A percentile compares a stretch with the other conserved stretches of the same genome.
phyloP scores from a whole-genome alignment of 768 basidiomycete genomes.

The Gloeophyllum trabeum region DNA sequence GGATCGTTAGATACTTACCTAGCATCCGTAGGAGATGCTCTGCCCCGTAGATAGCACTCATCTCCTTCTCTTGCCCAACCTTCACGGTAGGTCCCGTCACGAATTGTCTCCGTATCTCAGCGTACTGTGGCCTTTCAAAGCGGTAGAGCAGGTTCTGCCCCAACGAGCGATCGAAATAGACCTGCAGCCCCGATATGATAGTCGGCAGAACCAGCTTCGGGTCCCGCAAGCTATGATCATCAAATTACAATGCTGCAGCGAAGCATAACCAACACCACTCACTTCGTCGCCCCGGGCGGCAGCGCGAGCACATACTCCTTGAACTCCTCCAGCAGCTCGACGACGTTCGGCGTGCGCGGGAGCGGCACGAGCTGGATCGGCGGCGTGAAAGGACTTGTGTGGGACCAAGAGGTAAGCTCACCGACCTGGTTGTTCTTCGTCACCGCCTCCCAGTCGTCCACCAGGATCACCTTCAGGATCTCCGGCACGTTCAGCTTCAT shows the following conservation, averaged over 20 bases:
- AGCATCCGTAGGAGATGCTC: conserved; percentile 90
- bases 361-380: conserved; percentile 66
- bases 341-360: conserved; percentile 71
- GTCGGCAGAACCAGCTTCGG: conserved; percentile 65
- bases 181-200: conserved; percentile 71
- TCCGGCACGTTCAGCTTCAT: conserved; percentile 89
- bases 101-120: conserved; percentile 21
- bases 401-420: neutral
- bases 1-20: conserved; percentile 37
- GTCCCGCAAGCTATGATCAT: conserved; percentile 44
- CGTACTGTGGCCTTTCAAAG: neutral
- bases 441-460: conserved; percentile 96
- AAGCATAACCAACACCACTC: neutral
- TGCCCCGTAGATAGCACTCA: conserved; percentile 88
- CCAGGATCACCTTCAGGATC: conserved; percentile 75
- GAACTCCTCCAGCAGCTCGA: conserved; percentile 70
- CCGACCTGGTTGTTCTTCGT: conserved; percentile 88
- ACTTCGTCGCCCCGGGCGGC: conserved; percentile 31
- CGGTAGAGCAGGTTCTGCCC: conserved; percentile 22
- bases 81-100: conserved; percentile 64
- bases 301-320: conserved; percentile 46
- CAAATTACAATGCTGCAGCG: neutral
- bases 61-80: conserved; percentile 64
- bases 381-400: neutral
- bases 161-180: conserved; percentile 90